Evolutionary conservation across 192 early-diverging fungal species (phyloP), one percentile per base, ranked within the genome.

Genomic region (Lunasporangiospora selenospora): DNA sequence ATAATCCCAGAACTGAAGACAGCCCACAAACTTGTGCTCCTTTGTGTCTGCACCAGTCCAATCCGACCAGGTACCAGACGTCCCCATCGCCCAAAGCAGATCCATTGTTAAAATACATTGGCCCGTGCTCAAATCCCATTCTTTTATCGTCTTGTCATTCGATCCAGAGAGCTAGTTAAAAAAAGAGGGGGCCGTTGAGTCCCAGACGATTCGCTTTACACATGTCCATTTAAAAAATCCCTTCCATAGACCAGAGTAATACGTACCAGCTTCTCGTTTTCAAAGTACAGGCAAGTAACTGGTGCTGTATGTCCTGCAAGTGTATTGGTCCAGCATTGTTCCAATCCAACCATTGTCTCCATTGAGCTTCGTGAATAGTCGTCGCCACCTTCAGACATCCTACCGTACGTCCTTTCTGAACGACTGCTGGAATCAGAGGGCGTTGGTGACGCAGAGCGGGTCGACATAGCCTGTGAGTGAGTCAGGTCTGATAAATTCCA

Each of bases 41-140:
- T 10, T 51, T 41, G 71, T 49, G 39, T 52, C 46, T 7, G 61
- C 27, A 42, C 63, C 49, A 47, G 58, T 67, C 78, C 53, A 71
- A 32, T 54, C 64, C 30, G 47, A 58, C 62, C 61, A 58, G 24
- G 47, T 53, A 18, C 63, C 52, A 12, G 41, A 57, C 26, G 65
- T 57, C 45, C 48, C 47, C 58, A 81, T 85, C 0, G 88, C 84
- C 91, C 91, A 93, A 12, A 85, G 56, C 18, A 93, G 65, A 58
- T 90, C 89, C 64, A 93, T 79, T 4, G 86, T 83, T 11, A 86
- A 71, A 23, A 89, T 80, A 79, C 85, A 75, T 50, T 80, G 65
- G 24, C 88, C 87, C 29, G 85, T 89, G 24, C 75, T 65, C 73
- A 93, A 44, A 61, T 93, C 92, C 92, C 92, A 93, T 48, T 89